Evolutionary conservation across 2,329 filamentous ascomycete genomes (phyloP).

Genomic region (Alternaria incomplexa): DNA sequence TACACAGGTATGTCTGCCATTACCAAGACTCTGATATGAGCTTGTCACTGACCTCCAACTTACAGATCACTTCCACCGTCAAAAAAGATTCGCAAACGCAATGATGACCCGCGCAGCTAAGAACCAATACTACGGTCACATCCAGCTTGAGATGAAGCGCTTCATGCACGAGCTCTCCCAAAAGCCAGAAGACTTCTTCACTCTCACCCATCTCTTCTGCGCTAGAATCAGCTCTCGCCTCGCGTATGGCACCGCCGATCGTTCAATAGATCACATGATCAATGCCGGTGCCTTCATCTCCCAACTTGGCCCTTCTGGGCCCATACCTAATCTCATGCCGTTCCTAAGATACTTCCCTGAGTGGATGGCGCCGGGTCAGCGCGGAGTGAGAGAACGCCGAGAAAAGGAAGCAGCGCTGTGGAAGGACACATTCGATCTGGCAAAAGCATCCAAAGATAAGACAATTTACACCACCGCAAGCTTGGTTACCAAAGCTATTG

Average conservation of each 20-base stretch:
- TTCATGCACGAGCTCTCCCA: neutral
- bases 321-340: neutral
- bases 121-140: neutral
- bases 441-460: neutral
- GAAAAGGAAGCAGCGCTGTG: neutral
- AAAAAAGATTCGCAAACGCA: neutral
- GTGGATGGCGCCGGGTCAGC: neutral
- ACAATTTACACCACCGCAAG: neutral
- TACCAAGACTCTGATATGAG: neutral
- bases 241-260: neutral
- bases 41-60: neutral
- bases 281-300: neutral
- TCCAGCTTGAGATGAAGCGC: neutral
- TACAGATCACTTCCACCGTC: neutral
- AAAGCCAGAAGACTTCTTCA: neutral
- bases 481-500: neutral
- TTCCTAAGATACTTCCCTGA: neutral
- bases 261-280: neutral
- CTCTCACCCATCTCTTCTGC: neutral
- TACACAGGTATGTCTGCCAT: neutral
- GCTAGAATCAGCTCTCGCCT: neutral
- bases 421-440: neutral
- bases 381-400: neutral
- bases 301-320: neutral
- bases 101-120: neutral